Evolutionary conservation across 2,329 filamentous ascomycete species (phyloP).

Genomic region (Calycina marina): DNA sequence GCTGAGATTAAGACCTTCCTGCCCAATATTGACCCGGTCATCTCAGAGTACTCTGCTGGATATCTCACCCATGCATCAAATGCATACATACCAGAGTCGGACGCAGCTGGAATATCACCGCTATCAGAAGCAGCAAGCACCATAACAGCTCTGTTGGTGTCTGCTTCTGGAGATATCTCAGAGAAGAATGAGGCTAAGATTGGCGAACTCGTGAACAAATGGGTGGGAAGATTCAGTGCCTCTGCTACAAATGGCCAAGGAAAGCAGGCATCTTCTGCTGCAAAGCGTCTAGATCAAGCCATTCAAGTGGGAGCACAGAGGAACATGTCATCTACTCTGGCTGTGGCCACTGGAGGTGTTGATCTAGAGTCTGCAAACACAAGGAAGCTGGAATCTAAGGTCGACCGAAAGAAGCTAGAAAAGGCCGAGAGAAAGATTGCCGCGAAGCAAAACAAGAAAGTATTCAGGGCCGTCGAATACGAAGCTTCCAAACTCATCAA

Average conservation of each 20-base stretch:
- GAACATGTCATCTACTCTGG: slow-evolving; percentile 92
- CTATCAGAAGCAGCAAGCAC: slow-evolving; percentile 70
- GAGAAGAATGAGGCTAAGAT: slow-evolving; percentile 61
- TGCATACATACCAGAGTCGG: slow-evolving; percentile 61
- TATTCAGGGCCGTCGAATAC: slow-evolving; percentile 96
- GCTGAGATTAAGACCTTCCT: slow-evolving; percentile 72
- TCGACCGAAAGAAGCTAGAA: slow-evolving; percentile 97
- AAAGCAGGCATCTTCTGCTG: slow-evolving; percentile 56
- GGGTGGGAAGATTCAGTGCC: slow-evolving; percentile 68
- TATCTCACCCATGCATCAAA: slow-evolving; percentile 90
- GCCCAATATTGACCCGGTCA: slow-evolving; percentile 73
- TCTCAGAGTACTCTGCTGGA: slow-evolving; percentile 86
- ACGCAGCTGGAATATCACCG: slow-evolving; percentile 55
- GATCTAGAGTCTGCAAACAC: slow-evolving; percentile 88
- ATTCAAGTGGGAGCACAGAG: slow-evolving; percentile 88
- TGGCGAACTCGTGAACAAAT: slow-evolving; percentile 73
- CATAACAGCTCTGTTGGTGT: slow-evolving; percentile 79
- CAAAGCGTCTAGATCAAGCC: slow-evolving; percentile 80
- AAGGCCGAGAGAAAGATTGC: slow-evolving; percentile 97
- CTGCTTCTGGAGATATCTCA: slow-evolving; percentile 76
- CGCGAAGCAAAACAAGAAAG: slow-evolving; percentile 96
- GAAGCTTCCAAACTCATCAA: slow-evolving; percentile 85
- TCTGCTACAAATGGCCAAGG: slow-evolving; percentile 52
- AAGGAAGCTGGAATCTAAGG: slow-evolving; percentile 91
- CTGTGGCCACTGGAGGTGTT: slow-evolving; percentile 68